Evolutionary conservation across 179 eudicot species (phyloP), one percentile per base, ranked within the genome.

Genomic region (Drosera spatulata): DNA sequence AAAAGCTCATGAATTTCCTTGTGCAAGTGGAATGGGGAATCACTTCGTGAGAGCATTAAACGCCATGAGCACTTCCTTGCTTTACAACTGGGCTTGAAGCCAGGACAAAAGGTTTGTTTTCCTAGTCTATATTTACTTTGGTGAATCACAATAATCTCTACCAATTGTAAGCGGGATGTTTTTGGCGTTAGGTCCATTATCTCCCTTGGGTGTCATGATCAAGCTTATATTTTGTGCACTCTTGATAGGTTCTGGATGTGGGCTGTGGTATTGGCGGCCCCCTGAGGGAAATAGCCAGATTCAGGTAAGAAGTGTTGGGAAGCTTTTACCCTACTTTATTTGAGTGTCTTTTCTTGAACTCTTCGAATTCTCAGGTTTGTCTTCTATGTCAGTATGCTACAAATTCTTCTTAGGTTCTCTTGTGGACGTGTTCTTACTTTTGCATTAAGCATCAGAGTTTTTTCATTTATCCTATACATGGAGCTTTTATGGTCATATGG

Each of bases 261-360:
- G 97, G 98, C 53, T 91, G 98, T 53, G 95, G 98, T 61, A 84
- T 85, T 74, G 98, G 98, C 49, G 98, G 98, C 50, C 95, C 98
- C 5, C 75, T 88, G 53, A 79, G 95, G 68, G 98, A 91, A 82
- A 73, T 91, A 62, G 76, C 98, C 53, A 77, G 77, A 62, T 91
- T 87, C 69, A 91, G 96, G 97, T 87, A 60, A 50, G 63, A 59
- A 39, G 5, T 47, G 41, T 38, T 40, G 14, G 2, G 47, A 58
- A 5, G 10, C 13, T 39, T 7, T 33, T 50, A 11, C 39, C 39
- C 58, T 37, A 39, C 39, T 39, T 37, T 11, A 7, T 53, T 13
- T 53, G 33, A 22, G 33, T 22, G 33, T 22, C 33, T 22, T 22
- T 22, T 22, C 33, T 22, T 22, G 33, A 22, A 22, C 33, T 22